Evolutionary conservation across 2,329 filamentous ascomycete species (phyloP), one percentile per base, ranked within the genome.

Genomic region (Domatiomyces globalis): DNA sequence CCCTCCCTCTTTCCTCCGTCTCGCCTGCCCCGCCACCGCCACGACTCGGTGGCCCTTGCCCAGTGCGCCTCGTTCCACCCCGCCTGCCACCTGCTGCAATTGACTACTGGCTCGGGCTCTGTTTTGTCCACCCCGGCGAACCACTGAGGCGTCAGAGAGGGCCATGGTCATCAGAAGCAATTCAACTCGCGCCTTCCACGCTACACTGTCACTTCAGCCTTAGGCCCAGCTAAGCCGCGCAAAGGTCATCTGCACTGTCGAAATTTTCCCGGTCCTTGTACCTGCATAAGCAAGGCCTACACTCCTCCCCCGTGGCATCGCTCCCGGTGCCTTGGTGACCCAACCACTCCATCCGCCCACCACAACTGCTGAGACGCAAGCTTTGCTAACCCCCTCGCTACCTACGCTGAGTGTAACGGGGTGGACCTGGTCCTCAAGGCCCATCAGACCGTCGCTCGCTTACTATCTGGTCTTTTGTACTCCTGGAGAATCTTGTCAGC

Each of bases 131-230:
- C 18, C 19, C 9, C 4, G 43, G 10, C 43, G n/a, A 20, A 20
- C 15, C 18, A 10, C 43, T 25, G 22, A 25, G 22, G 22, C 22
- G 22, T 25, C 22, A 25, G 22, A 15, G 18, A 47, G 27, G 19
- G 45, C 19, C 53, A 54, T 48, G 49, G 57, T 53, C 53, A 54
- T 50, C 54, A 58, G 50, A 58, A 58, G 54, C 54, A 55, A 58
- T 56, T 49, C 46, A 29, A 25, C 51, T 44, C 54, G 46, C 46
- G 27, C 48, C 43, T 50, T 44, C 48, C 48, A 42, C 15, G 25
- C 54, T 22, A 47, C 47, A 54, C 50, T 39, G 12, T 39, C 12
- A 15, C 33, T 15, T 39, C 33, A 12, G 9, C 33, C 33, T 15
- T 10, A 45, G 43, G 10, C 10, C 2, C 15, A 45, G 22, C 43